Conservation (phyloP, 1,284 basidiomycete species). For the Malassezia sympodialis region DNA sequence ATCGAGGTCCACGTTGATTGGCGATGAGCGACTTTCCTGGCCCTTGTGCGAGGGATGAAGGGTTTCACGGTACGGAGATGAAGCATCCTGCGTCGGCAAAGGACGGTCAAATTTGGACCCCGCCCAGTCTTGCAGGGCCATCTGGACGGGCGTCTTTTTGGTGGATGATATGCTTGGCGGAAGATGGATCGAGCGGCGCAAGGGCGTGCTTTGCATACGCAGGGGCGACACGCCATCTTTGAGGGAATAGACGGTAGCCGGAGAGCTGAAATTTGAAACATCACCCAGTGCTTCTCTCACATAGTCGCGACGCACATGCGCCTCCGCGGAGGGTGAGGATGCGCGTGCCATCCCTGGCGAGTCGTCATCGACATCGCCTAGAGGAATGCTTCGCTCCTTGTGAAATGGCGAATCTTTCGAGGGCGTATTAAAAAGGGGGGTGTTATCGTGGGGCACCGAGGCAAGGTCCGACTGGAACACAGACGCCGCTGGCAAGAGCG, state of each 20-base stretch:
- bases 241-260: background rate
- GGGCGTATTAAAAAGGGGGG: background rate
- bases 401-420: background rate
- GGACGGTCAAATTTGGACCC: conserved; percentile 1
- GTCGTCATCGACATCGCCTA: background rate
- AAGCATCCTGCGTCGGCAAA: background rate
- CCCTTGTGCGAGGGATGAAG: background rate
- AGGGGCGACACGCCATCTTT: background rate
- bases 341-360: conserved; percentile 14
- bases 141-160: conserved; percentile 11
- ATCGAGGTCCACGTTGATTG: background rate
- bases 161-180: background rate
- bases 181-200: background rate
- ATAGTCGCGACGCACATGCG: background rate
- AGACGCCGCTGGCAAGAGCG: background rate
- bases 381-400: background rate
- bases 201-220: background rate
- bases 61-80: background rate
- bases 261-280: conserved; percentile 8
- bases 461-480: background rate
- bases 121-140: conserved; percentile 14
- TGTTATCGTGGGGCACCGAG: background rate
- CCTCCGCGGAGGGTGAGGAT: background rate
- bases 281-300: conserved; percentile 11
- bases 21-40: background rate